Conservation (phyloP, 2,329 filamentous ascomycete genomes). For the Beauveria sp. region DNA sequence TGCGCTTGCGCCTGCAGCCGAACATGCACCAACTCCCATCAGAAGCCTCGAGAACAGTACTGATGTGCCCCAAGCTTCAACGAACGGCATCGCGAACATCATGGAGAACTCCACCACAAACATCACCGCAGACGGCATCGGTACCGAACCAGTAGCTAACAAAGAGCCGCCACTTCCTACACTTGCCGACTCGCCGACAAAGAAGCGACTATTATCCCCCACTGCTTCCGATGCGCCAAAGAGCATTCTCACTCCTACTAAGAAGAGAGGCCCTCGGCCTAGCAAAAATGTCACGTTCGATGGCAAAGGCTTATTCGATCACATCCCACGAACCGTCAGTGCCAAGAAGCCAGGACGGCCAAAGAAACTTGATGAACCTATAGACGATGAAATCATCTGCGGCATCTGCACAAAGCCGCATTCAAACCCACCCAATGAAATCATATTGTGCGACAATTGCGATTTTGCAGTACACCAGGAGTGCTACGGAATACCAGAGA, state of each 20-base stretch:
- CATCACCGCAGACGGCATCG: neutral
- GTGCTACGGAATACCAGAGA: slow-evolving; percentile 49
- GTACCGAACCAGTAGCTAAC: neutral
- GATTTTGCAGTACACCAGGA: slow-evolving; percentile 55
- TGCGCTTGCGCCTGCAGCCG: neutral
- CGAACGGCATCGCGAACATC: neutral
- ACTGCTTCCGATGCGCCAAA: slow-evolving; percentile 29
- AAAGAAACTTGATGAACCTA: slow-evolving; percentile 25
- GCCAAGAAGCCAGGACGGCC: slow-evolving; percentile 21
- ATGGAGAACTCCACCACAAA: neutral
- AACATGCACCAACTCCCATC: neutral
- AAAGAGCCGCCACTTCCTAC: neutral
- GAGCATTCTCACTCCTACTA: slow-evolving; percentile 49
- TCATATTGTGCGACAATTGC: slow-evolving; percentile 58
- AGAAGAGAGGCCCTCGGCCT: slow-evolving; percentile 31
- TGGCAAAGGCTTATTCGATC: slow-evolving; percentile 39
- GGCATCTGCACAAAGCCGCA: slow-evolving; percentile 49
- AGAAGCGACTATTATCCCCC: slow-evolving; percentile 5
- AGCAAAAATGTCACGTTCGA: slow-evolving; percentile 52
- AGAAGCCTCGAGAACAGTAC: slow-evolving; percentile 2
- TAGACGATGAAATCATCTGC: slow-evolving; percentile 47
- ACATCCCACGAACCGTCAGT: slow-evolving; percentile 35
- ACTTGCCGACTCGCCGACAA: slow-evolving; percentile 8
- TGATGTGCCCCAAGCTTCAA: slow-evolving; percentile 11
- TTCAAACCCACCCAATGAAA: slow-evolving; percentile 51